A percentile compares a stretch with the other conserved stretches of the same genome.
phyloP scores from a whole-genome alignment of 768 basidiomycete species.

The Termitomyces eurrhizus region DNA sequence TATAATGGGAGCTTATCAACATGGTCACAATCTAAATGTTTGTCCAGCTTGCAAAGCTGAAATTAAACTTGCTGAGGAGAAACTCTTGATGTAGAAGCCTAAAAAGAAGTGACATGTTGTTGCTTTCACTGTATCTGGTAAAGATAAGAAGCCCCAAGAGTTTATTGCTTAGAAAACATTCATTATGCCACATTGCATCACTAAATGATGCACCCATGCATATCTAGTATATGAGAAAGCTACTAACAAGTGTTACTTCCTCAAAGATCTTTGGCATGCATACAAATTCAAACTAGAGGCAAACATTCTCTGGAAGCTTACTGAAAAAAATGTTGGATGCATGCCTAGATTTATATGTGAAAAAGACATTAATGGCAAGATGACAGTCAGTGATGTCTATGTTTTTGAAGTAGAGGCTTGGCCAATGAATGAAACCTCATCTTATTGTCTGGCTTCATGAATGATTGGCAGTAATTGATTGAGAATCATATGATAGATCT shows the following conservation, averaged over 20 bases:
- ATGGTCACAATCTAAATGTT: too few species aligned
- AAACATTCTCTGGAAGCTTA: constrained; percentile 12
- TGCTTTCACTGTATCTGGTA: too few species aligned
- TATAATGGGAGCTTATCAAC: too few species aligned
- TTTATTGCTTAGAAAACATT: constrained; percentile 16
- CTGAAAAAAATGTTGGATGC: background rate
- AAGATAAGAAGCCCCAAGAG: background rate
- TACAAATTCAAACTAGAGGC: constrained; percentile 12
- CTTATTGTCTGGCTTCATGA: too few species aligned
- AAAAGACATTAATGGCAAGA: too few species aligned
- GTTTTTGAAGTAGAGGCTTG: background rate
- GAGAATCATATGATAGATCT: background rate
- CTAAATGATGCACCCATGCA: constrained; percentile 15
- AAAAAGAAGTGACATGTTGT: too few species aligned
- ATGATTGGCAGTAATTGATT: background rate
- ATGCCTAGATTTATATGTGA: constrained; percentile 18
- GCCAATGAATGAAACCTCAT: too few species aligned
- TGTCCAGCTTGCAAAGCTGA: too few species aligned
- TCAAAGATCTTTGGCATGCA: constrained; percentile 26
- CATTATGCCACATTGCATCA: constrained; percentile 5
- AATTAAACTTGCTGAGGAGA: too few species aligned
- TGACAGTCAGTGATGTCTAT: background rate
- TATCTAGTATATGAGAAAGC: constrained; percentile 14
- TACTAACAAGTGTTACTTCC: constrained; percentile 12
- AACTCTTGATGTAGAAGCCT: too few species aligned